Conservation (phyloP, 2,329 filamentous ascomycete species). For the Ceratocystis harringtonii region DNA sequence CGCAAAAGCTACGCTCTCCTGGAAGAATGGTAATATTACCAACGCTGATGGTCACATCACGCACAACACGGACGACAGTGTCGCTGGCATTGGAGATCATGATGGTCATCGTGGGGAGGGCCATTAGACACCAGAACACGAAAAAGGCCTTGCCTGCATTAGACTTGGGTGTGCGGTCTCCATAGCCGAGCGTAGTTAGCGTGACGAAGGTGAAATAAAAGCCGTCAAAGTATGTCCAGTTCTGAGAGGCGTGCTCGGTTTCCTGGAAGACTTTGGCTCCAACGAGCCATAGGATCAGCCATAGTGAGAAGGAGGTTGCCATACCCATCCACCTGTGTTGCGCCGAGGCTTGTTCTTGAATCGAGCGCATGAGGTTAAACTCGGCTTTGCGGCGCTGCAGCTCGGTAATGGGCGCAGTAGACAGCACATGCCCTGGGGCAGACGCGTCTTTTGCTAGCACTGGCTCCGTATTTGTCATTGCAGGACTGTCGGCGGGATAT, state of each 20-base stretch:
- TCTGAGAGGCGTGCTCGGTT: constrained; percentile 38
- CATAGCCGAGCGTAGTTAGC: constrained; percentile 76
- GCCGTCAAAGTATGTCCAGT: constrained; percentile 61
- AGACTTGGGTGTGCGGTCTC: constrained; percentile 60
- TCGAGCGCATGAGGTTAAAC: constrained; percentile 67
- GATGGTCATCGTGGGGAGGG: constrained; percentile 76
- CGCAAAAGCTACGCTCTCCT: constrained; percentile 35
- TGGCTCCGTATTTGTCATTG: constrained; percentile 10
- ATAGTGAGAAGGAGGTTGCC: constrained; percentile 49
- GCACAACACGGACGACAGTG: constrained; percentile 54
- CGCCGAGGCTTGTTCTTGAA: constrained; percentile 49
- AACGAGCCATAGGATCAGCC: constrained; percentile 62
- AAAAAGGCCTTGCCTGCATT: constrained; percentile 74
- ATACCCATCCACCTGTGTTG: constrained; percentile 65
- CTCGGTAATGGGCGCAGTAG: constrained; percentile 24
- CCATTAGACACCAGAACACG: constrained; percentile 81
- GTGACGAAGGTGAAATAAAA: constrained; percentile 79
- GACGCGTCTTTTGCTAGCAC: not conserved
- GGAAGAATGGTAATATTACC: constrained; percentile 48
- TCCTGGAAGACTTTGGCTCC: constrained; percentile 60
- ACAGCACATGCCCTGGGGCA: not conserved
- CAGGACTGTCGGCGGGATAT: constrained; percentile 12
- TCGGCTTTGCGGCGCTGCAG: constrained; percentile 50
- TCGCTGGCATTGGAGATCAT: constrained; percentile 72
- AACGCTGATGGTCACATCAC: constrained; percentile 39